Conservation (phyloP, 2,329 filamentous ascomycete genomes). For the Aspergillus awamori region DNA sequence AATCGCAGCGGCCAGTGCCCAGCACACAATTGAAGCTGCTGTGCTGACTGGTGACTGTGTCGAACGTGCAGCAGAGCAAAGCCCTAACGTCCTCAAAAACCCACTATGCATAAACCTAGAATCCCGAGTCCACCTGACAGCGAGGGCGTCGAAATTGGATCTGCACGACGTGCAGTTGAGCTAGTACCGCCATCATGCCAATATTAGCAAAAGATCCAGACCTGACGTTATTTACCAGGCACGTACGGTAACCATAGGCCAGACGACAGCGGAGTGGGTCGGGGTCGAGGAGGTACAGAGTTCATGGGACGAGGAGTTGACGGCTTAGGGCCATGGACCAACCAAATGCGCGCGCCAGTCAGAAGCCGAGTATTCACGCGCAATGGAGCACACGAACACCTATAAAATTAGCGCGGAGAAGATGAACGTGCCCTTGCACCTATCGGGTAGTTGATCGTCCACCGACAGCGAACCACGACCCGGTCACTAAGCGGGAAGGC, state of each 20-base stretch:
- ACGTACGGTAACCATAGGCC: conserved; percentile 3
- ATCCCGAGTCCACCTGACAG: conserved; percentile 15
- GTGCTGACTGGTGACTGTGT: background rate
- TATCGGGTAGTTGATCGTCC: conserved; percentile 12
- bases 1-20: background rate
- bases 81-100: conserved; percentile 11
- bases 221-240: conserved; percentile 3
- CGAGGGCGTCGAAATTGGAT: conserved; percentile 17
- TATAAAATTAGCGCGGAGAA: conserved; percentile 7
- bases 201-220: conserved; percentile 4
- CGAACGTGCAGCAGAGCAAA: conserved; percentile 13
- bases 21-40: background rate
- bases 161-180: conserved; percentile 10
- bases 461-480: conserved; percentile 8
- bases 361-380: conserved; percentile 5
- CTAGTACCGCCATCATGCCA: conserved; percentile 1
- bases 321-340: background rate
- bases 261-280: conserved; percentile 4
- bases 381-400: conserved; percentile 10
- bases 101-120: conserved; percentile 15
- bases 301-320: conserved; percentile 1
- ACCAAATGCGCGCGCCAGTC: conserved; percentile 5
- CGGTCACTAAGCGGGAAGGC: background rate
- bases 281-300: background rate
- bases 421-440: conserved; percentile 12